phyloP scores from a whole-genome alignment of 352 stramenopile species.

The Pythium brassicae region DNA sequence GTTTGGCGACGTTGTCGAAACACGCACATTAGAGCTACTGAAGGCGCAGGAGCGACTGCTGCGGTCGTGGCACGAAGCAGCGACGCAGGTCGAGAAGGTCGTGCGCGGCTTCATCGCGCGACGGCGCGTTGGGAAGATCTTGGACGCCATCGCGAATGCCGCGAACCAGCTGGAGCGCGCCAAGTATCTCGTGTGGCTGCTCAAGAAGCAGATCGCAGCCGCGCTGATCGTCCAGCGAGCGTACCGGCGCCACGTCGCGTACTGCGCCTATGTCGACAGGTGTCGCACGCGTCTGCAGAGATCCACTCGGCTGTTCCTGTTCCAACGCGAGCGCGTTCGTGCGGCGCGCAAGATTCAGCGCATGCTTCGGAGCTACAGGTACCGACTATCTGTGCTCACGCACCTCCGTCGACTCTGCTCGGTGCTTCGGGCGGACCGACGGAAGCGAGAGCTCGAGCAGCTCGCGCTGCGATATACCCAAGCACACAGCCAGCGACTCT shows the following conservation, averaged over 20 bases:
- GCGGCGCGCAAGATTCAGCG: slow-evolving; percentile 34
- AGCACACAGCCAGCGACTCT: slow-evolving; percentile 7
- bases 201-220: slow-evolving; percentile 21
- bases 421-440: slow-evolving; percentile 20
- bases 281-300: slow-evolving; percentile 30
- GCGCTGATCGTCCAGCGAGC: slow-evolving; percentile 28
- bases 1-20: slow-evolving; percentile 36
- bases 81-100: slow-evolving; percentile 32
- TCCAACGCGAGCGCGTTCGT: slow-evolving; percentile 21
- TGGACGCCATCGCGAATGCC: slow-evolving; percentile 19
- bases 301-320: slow-evolving; percentile 23
- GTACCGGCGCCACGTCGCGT: slow-evolving; percentile 23
- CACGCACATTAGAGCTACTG: slow-evolving; percentile 29
- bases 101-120: slow-evolving; percentile 33
- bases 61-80: slow-evolving; percentile 31
- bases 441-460: slow-evolving; percentile 28
- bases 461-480: slow-evolving; percentile 20
- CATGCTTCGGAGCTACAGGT: slow-evolving; percentile 27
- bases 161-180: slow-evolving; percentile 15
- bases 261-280: slow-evolving; percentile 16
- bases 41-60: slow-evolving; percentile 30
- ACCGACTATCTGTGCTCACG: slow-evolving; percentile 20
- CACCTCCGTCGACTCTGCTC: slow-evolving; percentile 22
- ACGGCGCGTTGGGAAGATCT: slow-evolving; percentile 25
- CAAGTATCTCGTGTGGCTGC: slow-evolving; percentile 9